Evolutionary conservation across 1,284 basidiomycete species (phyloP), one percentile per base, ranked within the genome.

Genomic region (Microbotryomycetes sp.): DNA sequence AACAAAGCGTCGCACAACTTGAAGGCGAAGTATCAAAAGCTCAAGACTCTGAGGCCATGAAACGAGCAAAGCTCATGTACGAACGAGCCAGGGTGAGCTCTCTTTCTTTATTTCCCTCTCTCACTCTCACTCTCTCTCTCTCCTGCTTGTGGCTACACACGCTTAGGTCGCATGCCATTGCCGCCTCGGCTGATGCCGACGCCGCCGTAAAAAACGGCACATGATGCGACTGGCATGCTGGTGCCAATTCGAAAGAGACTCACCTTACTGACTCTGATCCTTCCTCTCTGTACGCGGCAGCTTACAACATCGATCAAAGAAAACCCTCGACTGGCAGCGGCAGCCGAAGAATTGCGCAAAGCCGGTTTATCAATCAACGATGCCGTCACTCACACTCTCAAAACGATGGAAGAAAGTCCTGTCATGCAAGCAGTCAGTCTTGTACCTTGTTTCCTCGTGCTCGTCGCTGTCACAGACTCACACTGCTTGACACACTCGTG

Each of bases 1-100:
- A 96, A 78, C 91, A 97, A 55, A 96, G 94, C 77, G 88, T 97
- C 62, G 92, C 92, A 79, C 92, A 96, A 78, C 82, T 98, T 31
- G 90, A 94, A 77, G 96, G 96, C 70, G 92, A 97, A 76, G 94
- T 96, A 45, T 89, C 91, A 79, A 97, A 97, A 78, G 79, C 97
- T 56, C 93, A 96, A 79, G 94, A 98, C 75, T 90, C 87, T 59
- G 92, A 94, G 75, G 88, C 93, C n/a, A 88, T 97, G 90, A 91
- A 89, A 80, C 83, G 82, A 71, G 91, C 92, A 15, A 82, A 83
- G 73, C 90, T 89, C 54, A 86, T 89, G 62, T 97, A 97, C 77
- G 94, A 97, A 79, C 85, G 88, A 64, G 89, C 92, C 14, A 83
- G 93, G 77, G 92, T 97, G 75, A 70, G 83, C 82, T 54, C 25